Conservation (phyloP, 805 yeast species). For the Kluyveromyces dobzhanskii region DNA sequence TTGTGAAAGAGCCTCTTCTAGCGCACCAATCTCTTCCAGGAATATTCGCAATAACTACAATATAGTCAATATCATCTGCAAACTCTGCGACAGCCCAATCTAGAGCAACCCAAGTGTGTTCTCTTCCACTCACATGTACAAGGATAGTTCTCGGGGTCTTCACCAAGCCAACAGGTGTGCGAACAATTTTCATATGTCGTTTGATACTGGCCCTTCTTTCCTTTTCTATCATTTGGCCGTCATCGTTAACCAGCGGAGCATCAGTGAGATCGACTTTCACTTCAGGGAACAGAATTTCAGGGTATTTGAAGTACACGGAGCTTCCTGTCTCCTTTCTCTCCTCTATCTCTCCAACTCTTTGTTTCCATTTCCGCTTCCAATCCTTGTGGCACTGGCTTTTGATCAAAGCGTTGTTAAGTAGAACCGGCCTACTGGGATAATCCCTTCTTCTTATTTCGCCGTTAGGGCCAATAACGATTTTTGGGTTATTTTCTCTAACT, state of each 20-base stretch:
- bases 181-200: conserved; percentile 15
- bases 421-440: conserved; percentile 28
- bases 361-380: conserved; percentile 19
- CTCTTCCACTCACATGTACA: conserved; percentile 61
- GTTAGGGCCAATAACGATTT: conserved; percentile 19
- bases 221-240: conserved; percentile 18
- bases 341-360: conserved; percentile 13
- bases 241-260: conserved; percentile 8
- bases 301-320: conserved; percentile 13
- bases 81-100: conserved; percentile 57
- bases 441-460: conserved; percentile 28
- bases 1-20: conserved; percentile 21
- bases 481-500: conserved; percentile 8
- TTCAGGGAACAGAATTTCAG: conserved; percentile 14
- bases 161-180: conserved; percentile 18
- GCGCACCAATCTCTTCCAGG: conserved; percentile 13
- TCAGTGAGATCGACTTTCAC: conserved; percentile 5
- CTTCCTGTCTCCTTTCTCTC: conserved; percentile 13
- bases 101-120: conserved; percentile 75
- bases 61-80: conserved; percentile 56
- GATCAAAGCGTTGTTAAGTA: conserved; percentile 24
- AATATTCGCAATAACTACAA: conserved; percentile 47
- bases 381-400: conserved; percentile 18
- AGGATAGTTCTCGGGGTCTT: conserved; percentile 40
- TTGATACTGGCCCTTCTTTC: conserved; percentile 11